Evolutionary conservation across 2,329 filamentous ascomycete species (phyloP).

Genomic region (Pleurostoma richardsiae): DNA sequence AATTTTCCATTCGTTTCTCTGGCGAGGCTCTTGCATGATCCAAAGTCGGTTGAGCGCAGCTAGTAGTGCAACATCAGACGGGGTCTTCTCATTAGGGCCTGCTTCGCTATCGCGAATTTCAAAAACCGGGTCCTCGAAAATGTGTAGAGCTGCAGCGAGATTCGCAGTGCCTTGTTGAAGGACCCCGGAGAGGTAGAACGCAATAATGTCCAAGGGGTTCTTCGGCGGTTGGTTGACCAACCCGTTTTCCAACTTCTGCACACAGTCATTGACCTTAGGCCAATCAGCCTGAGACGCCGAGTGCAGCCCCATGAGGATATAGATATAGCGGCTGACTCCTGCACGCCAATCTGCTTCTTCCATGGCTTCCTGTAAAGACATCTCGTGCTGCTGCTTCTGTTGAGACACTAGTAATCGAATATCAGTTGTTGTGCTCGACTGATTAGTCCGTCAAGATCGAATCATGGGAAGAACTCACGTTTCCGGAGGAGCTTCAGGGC

Average conservation of each 20-base stretch:
- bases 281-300: slow-evolving; percentile 68
- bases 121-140: slow-evolving; percentile 62
- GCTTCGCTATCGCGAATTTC: slow-evolving; percentile 38
- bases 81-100: slow-evolving; percentile 40
- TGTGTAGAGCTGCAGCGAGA: slow-evolving; percentile 59
- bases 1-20: slow-evolving; percentile 54
- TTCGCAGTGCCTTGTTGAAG: slow-evolving; percentile 75
- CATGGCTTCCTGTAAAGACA: slow-evolving; percentile 47
- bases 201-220: slow-evolving; percentile 46
- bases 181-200: slow-evolving; percentile 69
- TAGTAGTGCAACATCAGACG: slow-evolving; percentile 61
- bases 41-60: slow-evolving; percentile 64
- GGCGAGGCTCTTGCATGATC: slow-evolving; percentile 61
- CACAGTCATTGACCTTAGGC: slow-evolving; percentile 53
- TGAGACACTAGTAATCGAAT: too few species aligned
- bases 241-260: slow-evolving; percentile 46
- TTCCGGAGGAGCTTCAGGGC: slow-evolving; percentile 24
- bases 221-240: slow-evolving; percentile 26
- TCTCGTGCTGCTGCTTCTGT: too few species aligned
- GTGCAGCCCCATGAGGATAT: slow-evolving; percentile 66
- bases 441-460: too few species aligned
- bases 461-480: slow-evolving; percentile 17
- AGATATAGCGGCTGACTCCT: slow-evolving; percentile 62
- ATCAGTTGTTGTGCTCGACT: too few species aligned
- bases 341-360: slow-evolving; percentile 59